Evolutionary conservation across 2,329 filamentous ascomycete species (phyloP).

Genomic region (Fusarium liriodendri): DNA sequence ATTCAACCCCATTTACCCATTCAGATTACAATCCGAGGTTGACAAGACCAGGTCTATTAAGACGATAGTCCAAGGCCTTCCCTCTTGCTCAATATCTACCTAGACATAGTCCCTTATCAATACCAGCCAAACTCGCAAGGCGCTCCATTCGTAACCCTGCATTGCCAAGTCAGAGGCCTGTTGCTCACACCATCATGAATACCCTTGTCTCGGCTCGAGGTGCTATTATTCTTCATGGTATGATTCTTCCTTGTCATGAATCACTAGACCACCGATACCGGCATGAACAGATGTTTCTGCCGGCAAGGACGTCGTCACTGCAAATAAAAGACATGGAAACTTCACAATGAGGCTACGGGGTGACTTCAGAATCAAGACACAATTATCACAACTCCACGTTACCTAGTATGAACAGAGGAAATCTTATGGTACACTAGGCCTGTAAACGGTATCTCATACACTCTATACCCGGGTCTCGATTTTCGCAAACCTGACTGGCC

Average conservation of each 20-base stretch:
- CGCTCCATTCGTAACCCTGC: not conserved
- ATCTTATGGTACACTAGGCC: conserved; percentile 67
- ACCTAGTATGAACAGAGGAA: conserved; percentile 54
- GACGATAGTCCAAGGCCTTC: not conserved
- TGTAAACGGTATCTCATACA: conserved; percentile 66
- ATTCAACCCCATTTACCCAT: not conserved
- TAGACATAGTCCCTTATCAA: not conserved
- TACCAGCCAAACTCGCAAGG: not conserved
- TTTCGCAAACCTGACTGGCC: conserved; percentile 47
- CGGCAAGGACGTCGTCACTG: not conserved
- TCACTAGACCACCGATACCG: not conserved
- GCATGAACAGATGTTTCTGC: not conserved
- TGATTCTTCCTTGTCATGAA: not conserved
- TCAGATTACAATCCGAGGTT: not conserved
- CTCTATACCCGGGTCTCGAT: conserved; percentile 62
- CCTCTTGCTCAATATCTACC: not conserved
- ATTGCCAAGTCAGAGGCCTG: not conserved
- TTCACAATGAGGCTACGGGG: conserved; percentile 1
- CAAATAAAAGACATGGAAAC: not conserved
- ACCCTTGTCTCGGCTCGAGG: not conserved
- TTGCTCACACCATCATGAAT: not conserved
- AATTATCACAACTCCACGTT: conserved; percentile 47
- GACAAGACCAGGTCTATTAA: not conserved
- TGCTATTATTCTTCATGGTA: not conserved
- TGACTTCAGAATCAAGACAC: conserved; percentile 25